Evolutionary conservation across 2,329 filamentous ascomycete species (phyloP), one percentile per base, ranked within the genome.

Genomic region (Fusarium sp.): DNA sequence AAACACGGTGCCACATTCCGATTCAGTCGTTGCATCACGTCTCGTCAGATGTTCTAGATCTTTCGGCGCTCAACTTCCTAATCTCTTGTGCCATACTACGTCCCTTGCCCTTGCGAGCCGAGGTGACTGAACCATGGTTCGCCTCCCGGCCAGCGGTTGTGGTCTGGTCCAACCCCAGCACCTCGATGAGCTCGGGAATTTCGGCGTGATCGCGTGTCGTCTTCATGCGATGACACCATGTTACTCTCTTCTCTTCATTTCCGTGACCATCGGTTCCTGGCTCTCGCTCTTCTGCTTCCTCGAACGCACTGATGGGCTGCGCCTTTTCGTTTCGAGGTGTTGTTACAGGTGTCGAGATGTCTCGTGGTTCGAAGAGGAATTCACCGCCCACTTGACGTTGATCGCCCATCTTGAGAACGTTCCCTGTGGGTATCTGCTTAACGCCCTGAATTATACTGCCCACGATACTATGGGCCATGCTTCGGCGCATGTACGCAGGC

Each of bases 221-320:
- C 75, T 84, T 84, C 92, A 97, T 97, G 30, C 92, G 85, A 79
- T 95, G 92, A 72, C 91, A 94, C 92, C 93, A 97, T 2, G 87
- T 89, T 30, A 92, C 85, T 56, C 81, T 82, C 79, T 91, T 91
- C 73, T 86, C 82, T 73, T 87, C 82, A 4, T 77, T 73, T 23
- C 67, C 66, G 10, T 69, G 69, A 3, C 53, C 40, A 8, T 37
- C 54, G 9, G 40, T 52, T 13, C 53, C 53, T 10, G 44, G 37
- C 20, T 36, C 56, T 18, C 26, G 47, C 16, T 69, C 47, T 37
- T 41, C 46, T 4, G 57, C 62, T 23, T 71, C 65, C 23, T 74
- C 75, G 1, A 74, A 59, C 13, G 71, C 62, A 11, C 64, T 65
- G 4, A 69, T 51, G 8, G 58, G 66, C 23, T 67, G 72, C 41